Percentiles rank a stretch among this genome's conserved stretches.
phyloP scores from a whole-genome alignment of 495 filamentous ascomycete species.

The Durotheca rogersii region DNA sequence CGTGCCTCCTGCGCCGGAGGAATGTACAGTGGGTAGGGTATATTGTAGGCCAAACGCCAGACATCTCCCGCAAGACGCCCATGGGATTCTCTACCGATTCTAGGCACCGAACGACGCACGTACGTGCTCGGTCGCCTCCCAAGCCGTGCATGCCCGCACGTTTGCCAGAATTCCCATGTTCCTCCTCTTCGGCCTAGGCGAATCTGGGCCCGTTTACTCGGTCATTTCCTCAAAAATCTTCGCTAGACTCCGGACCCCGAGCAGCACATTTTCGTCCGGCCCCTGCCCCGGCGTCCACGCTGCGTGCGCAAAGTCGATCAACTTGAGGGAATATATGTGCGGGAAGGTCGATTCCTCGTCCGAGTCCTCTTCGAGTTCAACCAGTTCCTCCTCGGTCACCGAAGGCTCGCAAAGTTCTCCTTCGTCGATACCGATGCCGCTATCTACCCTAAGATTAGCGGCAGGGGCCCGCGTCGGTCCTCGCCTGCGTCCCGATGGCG shows the following conservation, averaged over 20 bases:
- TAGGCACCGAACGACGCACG: slow-evolving; percentile 10
- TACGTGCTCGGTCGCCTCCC: slow-evolving; percentile 9
- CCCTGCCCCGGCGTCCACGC: slow-evolving; percentile 81
- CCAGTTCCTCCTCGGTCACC: slow-evolving; percentile 27
- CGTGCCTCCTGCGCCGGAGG: slow-evolving; percentile 14
- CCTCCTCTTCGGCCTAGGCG: neutral
- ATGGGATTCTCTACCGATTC: slow-evolving; percentile 8
- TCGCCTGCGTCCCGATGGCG: slow-evolving; percentile 38
- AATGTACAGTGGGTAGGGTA: slow-evolving; percentile 30
- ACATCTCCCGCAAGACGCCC: slow-evolving; percentile 13
- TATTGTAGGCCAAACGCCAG: slow-evolving; percentile 28
- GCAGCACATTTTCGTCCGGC: slow-evolving; percentile 80
- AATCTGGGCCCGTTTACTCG: slow-evolving; percentile 28
- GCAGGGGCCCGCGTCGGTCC: slow-evolving; percentile 23
- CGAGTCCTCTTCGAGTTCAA: slow-evolving; percentile 60
- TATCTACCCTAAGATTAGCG: slow-evolving; percentile 43
- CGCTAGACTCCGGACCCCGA: slow-evolving; percentile 71
- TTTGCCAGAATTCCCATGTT: slow-evolving; percentile 1
- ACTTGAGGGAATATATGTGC: slow-evolving; percentile 74
- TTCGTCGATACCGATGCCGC: slow-evolving; percentile 46
- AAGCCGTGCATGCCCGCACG: slow-evolving; percentile 1
- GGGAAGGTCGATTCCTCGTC: slow-evolving; percentile 67
- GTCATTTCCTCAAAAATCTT: slow-evolving; percentile 67
- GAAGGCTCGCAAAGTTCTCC: slow-evolving; percentile 32
- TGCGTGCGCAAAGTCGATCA: slow-evolving; percentile 98